Evolutionary conservation across 306 rosid genomes (phyloP).

Genomic region (Pyrus betulifolia): DNA sequence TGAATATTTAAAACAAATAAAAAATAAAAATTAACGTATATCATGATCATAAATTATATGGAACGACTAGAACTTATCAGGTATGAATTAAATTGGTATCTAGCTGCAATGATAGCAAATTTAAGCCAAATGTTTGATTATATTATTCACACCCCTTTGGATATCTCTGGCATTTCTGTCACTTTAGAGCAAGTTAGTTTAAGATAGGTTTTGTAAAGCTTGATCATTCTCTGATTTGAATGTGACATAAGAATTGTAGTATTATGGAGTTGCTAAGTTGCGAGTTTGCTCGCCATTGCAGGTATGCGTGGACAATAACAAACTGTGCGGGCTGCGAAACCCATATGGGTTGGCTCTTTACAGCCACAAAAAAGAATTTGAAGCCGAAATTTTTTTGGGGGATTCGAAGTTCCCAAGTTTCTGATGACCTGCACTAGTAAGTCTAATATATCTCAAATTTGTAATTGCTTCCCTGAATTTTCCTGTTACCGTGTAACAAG

Average conservation of each 20-base stretch:
- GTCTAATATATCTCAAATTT: background rate
- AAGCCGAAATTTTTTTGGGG: conserved; percentile 84
- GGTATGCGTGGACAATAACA: conserved; percentile 85
- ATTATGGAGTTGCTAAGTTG: conserved; percentile 15
- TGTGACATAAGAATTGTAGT: background rate
- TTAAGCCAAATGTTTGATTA: background rate
- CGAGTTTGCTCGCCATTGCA: conserved; percentile 24
- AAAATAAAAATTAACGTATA: background rate
- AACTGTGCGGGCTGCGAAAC: conserved; percentile 62
- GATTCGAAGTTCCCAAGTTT: conserved; percentile 68
- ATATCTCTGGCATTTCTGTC: background rate
- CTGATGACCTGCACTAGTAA: conserved; percentile 35
- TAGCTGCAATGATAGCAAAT: background rate
- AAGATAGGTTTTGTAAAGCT: background rate
- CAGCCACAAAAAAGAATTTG: conserved; percentile 59
- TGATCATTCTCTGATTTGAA: background rate
- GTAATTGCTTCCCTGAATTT: background rate
- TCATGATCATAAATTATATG: background rate
- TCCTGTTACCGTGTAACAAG: background rate
- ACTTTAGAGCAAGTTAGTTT: background rate
- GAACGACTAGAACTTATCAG: background rate
- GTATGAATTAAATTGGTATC: background rate
- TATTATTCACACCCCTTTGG: background rate
- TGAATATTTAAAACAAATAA: background rate
- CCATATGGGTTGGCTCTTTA: conserved; percentile 84